These are phyloP conservation scores for Akanthomyces uredinophilus DNA, from an alignment of 2,329 filamentous ascomycete species.

Conservation along the genomic window DNA sequence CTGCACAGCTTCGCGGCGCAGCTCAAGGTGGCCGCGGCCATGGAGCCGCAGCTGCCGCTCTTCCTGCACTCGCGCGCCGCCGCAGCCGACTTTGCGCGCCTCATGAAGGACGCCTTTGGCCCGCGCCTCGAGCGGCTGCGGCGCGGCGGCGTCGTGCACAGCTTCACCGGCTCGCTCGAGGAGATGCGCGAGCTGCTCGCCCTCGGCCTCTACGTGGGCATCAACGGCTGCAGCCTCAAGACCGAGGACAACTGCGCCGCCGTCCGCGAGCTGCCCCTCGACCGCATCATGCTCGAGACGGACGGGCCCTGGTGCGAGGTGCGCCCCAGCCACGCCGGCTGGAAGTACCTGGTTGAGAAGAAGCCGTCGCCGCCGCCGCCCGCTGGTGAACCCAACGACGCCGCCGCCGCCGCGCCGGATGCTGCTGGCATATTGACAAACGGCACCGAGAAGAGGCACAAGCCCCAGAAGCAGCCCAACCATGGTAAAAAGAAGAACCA, in stretches of 20 bases:
- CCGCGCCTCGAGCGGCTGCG: constrained; percentile 59
- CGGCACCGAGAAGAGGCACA: constrained; percentile 24
- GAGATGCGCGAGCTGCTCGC: constrained; percentile 79
- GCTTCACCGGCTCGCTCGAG: constrained; percentile 81
- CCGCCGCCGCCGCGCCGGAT: constrained; percentile 14
- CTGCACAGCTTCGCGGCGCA: constrained; percentile 81
- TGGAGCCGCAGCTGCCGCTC: constrained; percentile 71
- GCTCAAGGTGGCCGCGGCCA: constrained; percentile 65
- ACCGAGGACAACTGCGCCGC: constrained; percentile 86
- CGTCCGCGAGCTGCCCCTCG: constrained; percentile 71
- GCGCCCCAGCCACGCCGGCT: constrained; percentile 78
- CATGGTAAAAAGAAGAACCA: constrained; percentile 40
- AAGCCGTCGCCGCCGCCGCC: constrained; percentile 11
- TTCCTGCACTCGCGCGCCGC: constrained; percentile 92
- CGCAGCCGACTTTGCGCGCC: constrained; percentile 72
- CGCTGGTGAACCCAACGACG: not conserved
- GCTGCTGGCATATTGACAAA: constrained; percentile 6
- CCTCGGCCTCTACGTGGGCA: constrained; percentile 82
- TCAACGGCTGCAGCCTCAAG: constrained; percentile 96
- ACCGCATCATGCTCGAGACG: constrained; percentile 87
- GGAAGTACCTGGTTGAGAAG: constrained; percentile 55
- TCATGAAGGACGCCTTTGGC: constrained; percentile 58
- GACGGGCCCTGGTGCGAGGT: constrained; percentile 99
- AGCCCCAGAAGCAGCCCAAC: constrained; percentile 25
- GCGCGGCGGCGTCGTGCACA: constrained; percentile 81